Evolutionary conservation across 768 basidiomycete species (phyloP), one percentile per base, ranked within the genome.

Genomic region (Lactarius tabidus): DNA sequence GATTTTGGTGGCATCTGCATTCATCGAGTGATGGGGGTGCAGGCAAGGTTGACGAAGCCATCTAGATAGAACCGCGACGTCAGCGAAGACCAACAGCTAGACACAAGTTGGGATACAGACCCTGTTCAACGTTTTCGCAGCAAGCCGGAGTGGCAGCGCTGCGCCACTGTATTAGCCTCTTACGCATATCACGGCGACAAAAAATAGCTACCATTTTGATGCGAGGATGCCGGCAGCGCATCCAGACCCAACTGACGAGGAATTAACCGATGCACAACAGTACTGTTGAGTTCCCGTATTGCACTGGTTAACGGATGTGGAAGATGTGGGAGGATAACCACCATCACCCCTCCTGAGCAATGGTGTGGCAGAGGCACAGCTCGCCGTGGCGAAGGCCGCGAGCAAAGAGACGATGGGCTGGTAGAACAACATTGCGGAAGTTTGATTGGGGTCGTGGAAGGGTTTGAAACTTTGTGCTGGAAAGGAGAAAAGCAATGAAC

Each of bases 341-440:
- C 59, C 62, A 43, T 41, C 1, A 15, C 48, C 55, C 6, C 59
- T 38, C 39, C 60, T 39, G 56, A 48, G 60, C 39, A 57, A 12
- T 33, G 56, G 60, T 31, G 60, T 43, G 20, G 36, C 14, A 35
- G 48, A 61, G 23, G 60, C 65, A 6, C 60, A 29, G 26, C 60
- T 53, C 23, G 48, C 39, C 8, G 38, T 45, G 17, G 60, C 48
- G 48, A 66, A 33, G 15, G 8, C 36, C 26, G 53, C 15, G 38
- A 56, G 1, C n/a, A 66, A 38, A 14, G 65, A 41, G 60, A 62
- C 31, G 56, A 66, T 38, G 9, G 56, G 17, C 7, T 66, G 52
- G 60, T 52, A 36, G 39, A 62, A 33, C 60, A 66, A 52, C 20
- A 23, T 56, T 57, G 45, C 57, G 26, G 58, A 53, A n/a, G n/a